A percentile compares a stretch with the other conserved stretches of the same genome.
phyloP scores from a whole-genome alignment of 495 filamentous ascomycete genomes.

The Endocarpon pusillum region DNA sequence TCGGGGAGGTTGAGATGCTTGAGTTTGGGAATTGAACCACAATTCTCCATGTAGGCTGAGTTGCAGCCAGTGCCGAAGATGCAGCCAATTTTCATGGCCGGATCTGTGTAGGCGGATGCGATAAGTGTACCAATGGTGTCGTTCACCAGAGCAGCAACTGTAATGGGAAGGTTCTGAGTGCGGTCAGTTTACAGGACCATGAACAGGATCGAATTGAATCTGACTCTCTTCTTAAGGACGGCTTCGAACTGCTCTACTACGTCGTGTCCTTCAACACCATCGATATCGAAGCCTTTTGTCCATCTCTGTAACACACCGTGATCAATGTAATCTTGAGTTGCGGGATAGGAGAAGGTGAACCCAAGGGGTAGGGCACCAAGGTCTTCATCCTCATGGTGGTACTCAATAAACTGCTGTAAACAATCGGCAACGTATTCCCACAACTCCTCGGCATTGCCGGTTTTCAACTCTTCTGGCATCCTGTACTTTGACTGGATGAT shows the following conservation, averaged over 20 bases:
- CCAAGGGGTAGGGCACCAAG: constrained; percentile 58
- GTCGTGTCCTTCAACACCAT: constrained; percentile 85
- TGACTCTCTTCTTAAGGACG: constrained; percentile 60
- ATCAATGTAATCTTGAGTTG: constrained; percentile 90
- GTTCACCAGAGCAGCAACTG: constrained; percentile 85
- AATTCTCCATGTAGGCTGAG: constrained; percentile 93
- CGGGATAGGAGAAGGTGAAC: constrained; percentile 98
- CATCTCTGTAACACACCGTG: constrained; percentile 90
- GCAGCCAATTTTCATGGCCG: constrained; percentile 82
- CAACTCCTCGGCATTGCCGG: constrained; percentile 75
- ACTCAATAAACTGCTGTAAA: constrained; percentile 85
- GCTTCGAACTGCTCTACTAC: constrained; percentile 86
- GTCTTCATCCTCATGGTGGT: constrained; percentile 56
- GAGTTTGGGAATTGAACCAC: constrained; percentile 82
- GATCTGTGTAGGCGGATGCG: constrained; percentile 87
- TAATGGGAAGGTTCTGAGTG: constrained; percentile 68
- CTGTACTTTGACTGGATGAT: constrained; percentile 98
- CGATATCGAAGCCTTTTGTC: constrained; percentile 98
- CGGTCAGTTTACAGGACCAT: constrained; percentile 6
- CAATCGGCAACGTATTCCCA: constrained; percentile 99
- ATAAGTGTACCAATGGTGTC: constrained; percentile 99
- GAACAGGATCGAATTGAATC: constrained; percentile 7
- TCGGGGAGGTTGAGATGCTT: constrained; percentile 85
- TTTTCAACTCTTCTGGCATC: constrained; percentile 90
- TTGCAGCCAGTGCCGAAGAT: constrained; percentile 99